These are phyloP conservation scores for Coemansia sp. DNA, from an alignment of 192 early-diverging fungal genomes.

Conservation along the genomic window DNA sequence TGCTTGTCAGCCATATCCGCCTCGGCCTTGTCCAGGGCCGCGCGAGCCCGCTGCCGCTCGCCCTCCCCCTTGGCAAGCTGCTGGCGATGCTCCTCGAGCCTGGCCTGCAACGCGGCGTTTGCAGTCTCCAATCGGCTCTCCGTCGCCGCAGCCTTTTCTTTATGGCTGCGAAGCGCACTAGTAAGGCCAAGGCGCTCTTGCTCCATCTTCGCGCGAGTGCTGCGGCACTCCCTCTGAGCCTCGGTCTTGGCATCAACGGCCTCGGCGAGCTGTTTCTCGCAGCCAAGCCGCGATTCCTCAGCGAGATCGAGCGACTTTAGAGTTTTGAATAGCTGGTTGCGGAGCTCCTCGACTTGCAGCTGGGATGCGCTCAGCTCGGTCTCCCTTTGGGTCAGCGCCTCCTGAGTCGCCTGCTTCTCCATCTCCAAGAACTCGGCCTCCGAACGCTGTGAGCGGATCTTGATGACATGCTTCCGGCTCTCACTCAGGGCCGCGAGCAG, in stretches of 20 bases:
- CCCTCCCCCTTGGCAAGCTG: neutral
- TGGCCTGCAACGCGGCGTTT: neutral
- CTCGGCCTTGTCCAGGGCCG: neutral
- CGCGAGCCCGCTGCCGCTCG: neutral
- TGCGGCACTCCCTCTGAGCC: neutral
- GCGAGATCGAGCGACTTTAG: neutral
- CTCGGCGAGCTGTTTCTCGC: constrained; percentile 10
- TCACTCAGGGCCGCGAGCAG: constrained; percentile 40
- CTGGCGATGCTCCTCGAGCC: neutral
- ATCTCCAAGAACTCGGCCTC: constrained; percentile 51
- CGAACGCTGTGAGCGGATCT: constrained; percentile 47
- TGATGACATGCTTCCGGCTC: constrained; percentile 36
- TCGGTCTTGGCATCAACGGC: neutral
- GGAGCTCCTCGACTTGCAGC: constrained; percentile 36
- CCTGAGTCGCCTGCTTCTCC: constrained; percentile 42
- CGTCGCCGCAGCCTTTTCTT: neutral
- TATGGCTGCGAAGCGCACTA: neutral
- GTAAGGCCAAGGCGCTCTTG: constrained; percentile 1
- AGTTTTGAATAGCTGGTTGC: constrained; percentile 6
- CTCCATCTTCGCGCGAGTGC: constrained; percentile 8
- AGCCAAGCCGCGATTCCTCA: constrained; percentile 2
- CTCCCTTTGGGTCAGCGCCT: constrained; percentile 40
- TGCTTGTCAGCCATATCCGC: neutral
- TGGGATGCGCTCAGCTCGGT: constrained; percentile 28
- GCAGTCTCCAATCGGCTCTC: neutral